A percentile compares a stretch with the other conserved stretches of the same genome.
Evolutionary conservation across 2,329 filamentous ascomycete species (phyloP).

Genomic region (Pseudogymnoascus sp.): DNA sequence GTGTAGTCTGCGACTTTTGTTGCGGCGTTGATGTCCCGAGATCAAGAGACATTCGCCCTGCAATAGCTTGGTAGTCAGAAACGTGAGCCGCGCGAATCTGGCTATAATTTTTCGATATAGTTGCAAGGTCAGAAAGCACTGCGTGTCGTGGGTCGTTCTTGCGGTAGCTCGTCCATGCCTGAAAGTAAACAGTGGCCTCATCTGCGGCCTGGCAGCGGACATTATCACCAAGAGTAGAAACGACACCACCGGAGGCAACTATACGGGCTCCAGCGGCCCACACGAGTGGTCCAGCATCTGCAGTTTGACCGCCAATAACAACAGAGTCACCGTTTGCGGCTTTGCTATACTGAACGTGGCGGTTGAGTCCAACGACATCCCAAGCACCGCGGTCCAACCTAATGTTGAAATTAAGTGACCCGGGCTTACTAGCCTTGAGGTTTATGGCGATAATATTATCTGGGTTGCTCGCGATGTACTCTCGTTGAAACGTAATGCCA

Average conservation of each 20-base stretch:
- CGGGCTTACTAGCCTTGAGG: constrained; percentile 17
- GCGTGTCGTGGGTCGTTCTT: constrained; percentile 14
- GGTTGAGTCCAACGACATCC: constrained; percentile 12
- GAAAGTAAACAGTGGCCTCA: constrained; percentile 20
- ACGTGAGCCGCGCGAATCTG: neutral
- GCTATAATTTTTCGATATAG: constrained; percentile 1
- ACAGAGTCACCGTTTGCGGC: constrained; percentile 15
- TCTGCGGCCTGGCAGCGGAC: constrained; percentile 19
- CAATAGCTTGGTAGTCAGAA: constrained; percentile 8
- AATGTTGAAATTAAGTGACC: constrained; percentile 15
- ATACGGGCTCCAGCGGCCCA: constrained; percentile 17
- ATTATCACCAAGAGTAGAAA: constrained; percentile 20
- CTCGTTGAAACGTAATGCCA: constrained; percentile 21
- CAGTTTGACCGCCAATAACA: constrained; percentile 15
- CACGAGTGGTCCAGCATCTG: constrained; percentile 16
- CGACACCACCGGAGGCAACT: constrained; percentile 19
- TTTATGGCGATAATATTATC: constrained; percentile 21
- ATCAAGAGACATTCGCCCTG: constrained; percentile 10
- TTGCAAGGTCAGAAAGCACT: constrained; percentile 18
- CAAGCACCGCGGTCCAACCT: constrained; percentile 14
- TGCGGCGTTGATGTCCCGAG: constrained; percentile 15
- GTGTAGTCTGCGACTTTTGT: constrained; percentile 15
- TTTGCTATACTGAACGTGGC: constrained; percentile 17
- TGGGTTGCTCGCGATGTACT: constrained; percentile 23
- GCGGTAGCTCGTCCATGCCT: constrained; percentile 20